These are phyloP conservation scores for Coemansia sp. DNA, from an alignment of 192 early-diverging fungal genomes.

Conservation along the genomic window DNA sequence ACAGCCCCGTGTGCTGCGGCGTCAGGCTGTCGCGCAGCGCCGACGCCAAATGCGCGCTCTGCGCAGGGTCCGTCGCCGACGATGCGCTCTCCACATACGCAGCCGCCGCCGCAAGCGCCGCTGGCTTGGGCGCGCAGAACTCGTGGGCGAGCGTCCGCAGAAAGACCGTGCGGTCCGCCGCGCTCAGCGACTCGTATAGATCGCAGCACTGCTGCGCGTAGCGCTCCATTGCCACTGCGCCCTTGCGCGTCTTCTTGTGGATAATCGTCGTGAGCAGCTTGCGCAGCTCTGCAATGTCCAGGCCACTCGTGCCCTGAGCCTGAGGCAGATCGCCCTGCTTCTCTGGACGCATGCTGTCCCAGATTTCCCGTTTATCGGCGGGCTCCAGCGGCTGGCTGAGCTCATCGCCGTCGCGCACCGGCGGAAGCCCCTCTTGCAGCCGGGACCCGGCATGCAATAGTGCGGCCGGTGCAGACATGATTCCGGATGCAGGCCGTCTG, in stretches of 20 bases:
- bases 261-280: conserved; percentile 38
- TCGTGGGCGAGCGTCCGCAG: conserved; percentile 27
- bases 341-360: conserved; percentile 19
- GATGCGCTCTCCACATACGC: conserved; percentile 12
- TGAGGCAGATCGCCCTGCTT: neutral
- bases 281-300: conserved; percentile 12
- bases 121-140: conserved; percentile 50
- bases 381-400: conserved; percentile 47
- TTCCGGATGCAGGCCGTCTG: neutral
- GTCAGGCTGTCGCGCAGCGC: conserved; percentile 63
- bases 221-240: conserved; percentile 52
- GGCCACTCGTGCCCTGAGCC: neutral
- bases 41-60: conserved; percentile 47
- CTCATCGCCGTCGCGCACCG: conserved; percentile 43
- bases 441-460: conserved; percentile 8
- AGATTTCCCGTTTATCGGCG: conserved; percentile 35
- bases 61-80: conserved; percentile 13
- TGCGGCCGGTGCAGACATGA: neutral
- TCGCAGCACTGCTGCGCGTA: conserved; percentile 58
- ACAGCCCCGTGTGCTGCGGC: conserved; percentile 70
- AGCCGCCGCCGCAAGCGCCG: conserved; percentile 38
- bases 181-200: conserved; percentile 55
- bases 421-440: conserved; percentile 4
- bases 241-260: conserved; percentile 50
- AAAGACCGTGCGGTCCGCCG: conserved; percentile 11